phyloP scores from a whole-genome alignment of 2,329 filamentous ascomycete species.

The Colletotrichum truncatum region DNA sequence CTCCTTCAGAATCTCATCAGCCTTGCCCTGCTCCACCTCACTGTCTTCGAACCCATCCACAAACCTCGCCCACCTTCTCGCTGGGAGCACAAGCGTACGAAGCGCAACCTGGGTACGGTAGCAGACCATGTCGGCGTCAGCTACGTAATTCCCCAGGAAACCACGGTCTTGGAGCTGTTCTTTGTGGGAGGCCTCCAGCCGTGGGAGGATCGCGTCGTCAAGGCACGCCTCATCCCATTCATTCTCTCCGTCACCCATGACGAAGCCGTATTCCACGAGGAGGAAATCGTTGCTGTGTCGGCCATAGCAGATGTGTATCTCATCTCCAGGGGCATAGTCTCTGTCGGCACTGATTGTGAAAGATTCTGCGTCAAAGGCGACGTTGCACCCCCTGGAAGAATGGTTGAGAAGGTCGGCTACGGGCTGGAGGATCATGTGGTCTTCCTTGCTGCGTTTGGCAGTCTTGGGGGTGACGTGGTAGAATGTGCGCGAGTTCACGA shows the following conservation, averaged over 20 bases:
- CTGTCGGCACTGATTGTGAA: conserved; percentile 65
- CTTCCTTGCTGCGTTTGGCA: conserved; percentile 53
- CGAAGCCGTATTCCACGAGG: conserved; percentile 72
- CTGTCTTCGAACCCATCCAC: conserved; percentile 57
- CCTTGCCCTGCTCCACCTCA: conserved; percentile 48
- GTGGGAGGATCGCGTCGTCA: conserved; percentile 56
- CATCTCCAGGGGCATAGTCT: conserved; percentile 64
- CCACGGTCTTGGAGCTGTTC: conserved; percentile 52
- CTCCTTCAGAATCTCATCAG: conserved; percentile 45
- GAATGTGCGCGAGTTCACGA: conserved; percentile 71
- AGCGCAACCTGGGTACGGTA: conserved; percentile 66
- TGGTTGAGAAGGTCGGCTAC: conserved; percentile 79
- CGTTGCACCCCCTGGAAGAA: conserved; percentile 58
- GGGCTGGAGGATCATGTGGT: conserved; percentile 75
- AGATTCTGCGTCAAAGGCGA: conserved; percentile 56
- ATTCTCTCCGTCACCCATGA: conserved; percentile 54
- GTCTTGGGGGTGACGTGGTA: conserved; percentile 62
- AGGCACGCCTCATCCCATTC: conserved; percentile 60
- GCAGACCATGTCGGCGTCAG: conserved; percentile 60
- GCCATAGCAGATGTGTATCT: conserved; percentile 77
- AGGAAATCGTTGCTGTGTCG: conserved; percentile 77
- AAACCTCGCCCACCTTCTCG: conserved; percentile 55
- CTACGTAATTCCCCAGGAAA: conserved; percentile 60
- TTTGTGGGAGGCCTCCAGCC: conserved; percentile 44
- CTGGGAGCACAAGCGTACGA: conserved; percentile 45